phyloP scores from a whole-genome alignment of 192 early-diverging fungal species.

The Chytriomyces confervae region DNA sequence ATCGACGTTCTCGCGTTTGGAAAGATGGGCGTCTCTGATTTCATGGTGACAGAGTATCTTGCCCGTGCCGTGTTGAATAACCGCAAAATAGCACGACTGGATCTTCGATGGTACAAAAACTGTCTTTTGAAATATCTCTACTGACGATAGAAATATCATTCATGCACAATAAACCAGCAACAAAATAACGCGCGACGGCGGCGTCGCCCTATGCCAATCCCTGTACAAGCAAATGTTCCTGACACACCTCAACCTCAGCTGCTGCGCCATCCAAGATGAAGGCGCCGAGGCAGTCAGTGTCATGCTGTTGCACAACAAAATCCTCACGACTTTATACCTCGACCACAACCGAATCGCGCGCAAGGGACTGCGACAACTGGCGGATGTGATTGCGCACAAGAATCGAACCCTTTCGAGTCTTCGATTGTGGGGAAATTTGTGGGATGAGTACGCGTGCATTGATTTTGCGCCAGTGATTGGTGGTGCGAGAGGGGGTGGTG shows the following conservation, averaged over 20 bases:
- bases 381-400: constrained; percentile 30
- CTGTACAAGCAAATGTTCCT: constrained; percentile 48
- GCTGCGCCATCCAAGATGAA: constrained; percentile 57
- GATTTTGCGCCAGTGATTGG: constrained; percentile 49
- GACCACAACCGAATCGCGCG: constrained; percentile 58
- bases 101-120: constrained; percentile 47
- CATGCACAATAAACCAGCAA: constrained; percentile 39
- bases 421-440: constrained; percentile 56
- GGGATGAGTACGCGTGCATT: constrained; percentile 50
- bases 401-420: constrained; percentile 42
- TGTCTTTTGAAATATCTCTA: constrained; percentile 3
- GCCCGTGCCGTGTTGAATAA: constrained; percentile 42
- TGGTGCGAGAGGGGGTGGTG: constrained; percentile 33
- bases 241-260: constrained; percentile 47
- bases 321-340: constrained; percentile 47
- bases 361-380: constrained; percentile 45
- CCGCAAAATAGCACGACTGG: constrained; percentile 31
- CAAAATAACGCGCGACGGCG: constrained; percentile 56
- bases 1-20: constrained; percentile 34
- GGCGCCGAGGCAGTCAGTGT: constrained; percentile 52
- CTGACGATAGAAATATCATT: background rate
- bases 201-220: constrained; percentile 49
- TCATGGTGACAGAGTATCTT: constrained; percentile 39
- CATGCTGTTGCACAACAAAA: constrained; percentile 49
- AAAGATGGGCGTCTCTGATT: constrained; percentile 55